These are phyloP conservation scores for Cladosporium colombiae DNA, from an alignment of 2,329 filamentous ascomycete genomes.

Conservation along the genomic window DNA sequence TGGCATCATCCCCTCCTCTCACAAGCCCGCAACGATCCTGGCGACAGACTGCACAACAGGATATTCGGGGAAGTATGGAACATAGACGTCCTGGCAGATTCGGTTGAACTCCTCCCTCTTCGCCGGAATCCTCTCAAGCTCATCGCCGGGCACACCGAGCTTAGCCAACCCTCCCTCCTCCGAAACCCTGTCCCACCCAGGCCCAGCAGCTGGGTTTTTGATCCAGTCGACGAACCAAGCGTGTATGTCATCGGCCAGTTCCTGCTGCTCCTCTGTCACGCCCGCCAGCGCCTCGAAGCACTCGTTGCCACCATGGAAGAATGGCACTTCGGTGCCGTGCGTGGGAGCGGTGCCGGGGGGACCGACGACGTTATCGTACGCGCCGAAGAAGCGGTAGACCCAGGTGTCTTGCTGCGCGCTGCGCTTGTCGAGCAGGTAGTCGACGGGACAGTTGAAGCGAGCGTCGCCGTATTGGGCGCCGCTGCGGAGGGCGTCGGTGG, in stretches of 20 bases:
- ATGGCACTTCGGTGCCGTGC: conserved; percentile 38
- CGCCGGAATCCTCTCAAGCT: background rate
- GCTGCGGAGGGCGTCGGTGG: conserved; percentile 43
- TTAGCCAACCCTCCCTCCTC: background rate
- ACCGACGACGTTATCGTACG: conserved; percentile 24
- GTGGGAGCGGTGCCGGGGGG: conserved; percentile 33
- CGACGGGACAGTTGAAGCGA: conserved; percentile 28
- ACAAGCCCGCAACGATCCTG: background rate
- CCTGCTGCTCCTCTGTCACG: conserved; percentile 25
- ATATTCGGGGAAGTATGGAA: background rate
- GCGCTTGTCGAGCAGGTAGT: conserved; percentile 15
- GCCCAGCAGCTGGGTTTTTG: conserved; percentile 27
- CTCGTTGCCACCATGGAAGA: conserved; percentile 29
- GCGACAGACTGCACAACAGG: conserved; percentile 11
- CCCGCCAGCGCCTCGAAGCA: conserved; percentile 15
- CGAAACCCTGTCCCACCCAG: conserved; percentile 18
- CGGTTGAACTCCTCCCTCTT: background rate
- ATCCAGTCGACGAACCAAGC: conserved; percentile 27
- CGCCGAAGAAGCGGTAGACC: conserved; percentile 46
- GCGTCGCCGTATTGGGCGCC: conserved; percentile 48
- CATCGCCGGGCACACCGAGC: conserved; percentile 10
- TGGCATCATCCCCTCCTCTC: background rate
- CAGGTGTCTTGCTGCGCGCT: conserved; percentile 24
- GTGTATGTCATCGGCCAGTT: conserved; percentile 27
- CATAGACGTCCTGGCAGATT: conserved; percentile 5